Base-by-base conservation (phyloP, 768 basidiomycete species). In the Leccinum variicolor region DNA sequence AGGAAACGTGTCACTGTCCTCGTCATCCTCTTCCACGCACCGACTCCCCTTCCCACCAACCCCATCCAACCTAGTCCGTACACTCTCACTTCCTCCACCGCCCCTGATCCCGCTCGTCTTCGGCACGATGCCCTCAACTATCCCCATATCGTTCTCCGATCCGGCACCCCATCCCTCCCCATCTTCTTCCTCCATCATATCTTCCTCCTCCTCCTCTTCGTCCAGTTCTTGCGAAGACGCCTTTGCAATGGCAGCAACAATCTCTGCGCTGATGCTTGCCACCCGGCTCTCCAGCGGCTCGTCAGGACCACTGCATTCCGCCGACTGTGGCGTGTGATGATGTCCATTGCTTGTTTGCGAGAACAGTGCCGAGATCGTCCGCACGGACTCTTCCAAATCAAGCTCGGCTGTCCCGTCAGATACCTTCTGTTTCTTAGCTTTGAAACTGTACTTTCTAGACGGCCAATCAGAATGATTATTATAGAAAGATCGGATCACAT, bases 241-340 rank as follows among this genome's bases (percentile, higher is more conserved):
- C 62, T 90, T 85, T 4, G 87, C 90, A 61, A 92, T 85, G 1
- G 87, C 87, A 25, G 88, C 88, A 9, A 89, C 89, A 59, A 92
- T 86, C 67, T 89, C 89, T 6, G 85, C 87, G 56, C 87, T 89
- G 61, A 92, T 87, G 58, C 82, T 87, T n/a, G 86, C 87, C 17
- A 90, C 84, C 15, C 83, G 82, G 25, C 79, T 79, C 60, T 86
- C 87, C 52, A 89, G 70, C 13, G 80, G 66, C 43, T 67, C 80
- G 58, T 81, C 79, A 23, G 62, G 29, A 28, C 57, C 59, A 39
- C 56, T 63, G 39, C 60, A 55, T 55, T 79, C 78, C 39, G 70
- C 49, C 13, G 73, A 71, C 19, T 64, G 66, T 9, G 70, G 64
- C 41, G 75, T 56, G 10, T 72, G 61, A 51, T 73, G 66, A 48